Percentiles rank a stretch among this genome's conserved stretches.
Conservation (phyloP, 2,329 filamentous ascomycete genomes). For the Colletotrichum shisoi region DNA sequence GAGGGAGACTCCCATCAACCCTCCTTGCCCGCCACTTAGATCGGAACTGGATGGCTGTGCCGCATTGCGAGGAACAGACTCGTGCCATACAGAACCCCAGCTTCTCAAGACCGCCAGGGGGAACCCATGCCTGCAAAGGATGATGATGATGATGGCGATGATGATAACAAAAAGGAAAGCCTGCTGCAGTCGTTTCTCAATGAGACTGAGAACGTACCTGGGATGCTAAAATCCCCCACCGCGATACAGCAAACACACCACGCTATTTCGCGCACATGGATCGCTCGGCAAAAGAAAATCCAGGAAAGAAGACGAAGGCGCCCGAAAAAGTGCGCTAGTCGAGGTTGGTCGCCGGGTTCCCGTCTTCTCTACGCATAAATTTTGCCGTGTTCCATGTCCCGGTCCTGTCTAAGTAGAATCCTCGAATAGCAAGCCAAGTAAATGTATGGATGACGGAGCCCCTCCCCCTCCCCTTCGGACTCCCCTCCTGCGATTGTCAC, state of each 20-base stretch:
- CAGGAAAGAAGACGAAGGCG: background rate
- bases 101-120: no score
- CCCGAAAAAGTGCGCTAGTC: conserved; percentile 3
- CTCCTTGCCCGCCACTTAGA: background rate
- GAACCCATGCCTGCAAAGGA: no score
- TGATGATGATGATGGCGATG: no score
- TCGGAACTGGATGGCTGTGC: background rate
- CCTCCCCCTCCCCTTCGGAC: background rate
- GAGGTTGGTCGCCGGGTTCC: conserved; percentile 8
- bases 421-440: background rate
- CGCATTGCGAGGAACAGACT: background rate
- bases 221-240: background rate
- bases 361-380: background rate
- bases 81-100: background rate
- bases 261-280: background rate
- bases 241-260: background rate
- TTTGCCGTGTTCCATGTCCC: background rate
- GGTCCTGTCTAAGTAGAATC: background rate
- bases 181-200: conserved; percentile 2
- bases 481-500: background rate
- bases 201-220: background rate
- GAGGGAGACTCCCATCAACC: background rate
- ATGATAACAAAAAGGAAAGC: background rate
- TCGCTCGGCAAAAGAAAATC: background rate
- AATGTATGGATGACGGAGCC: no score